Evolutionary conservation across 2,329 filamentous ascomycete species (phyloP).

Genomic region (Lachnellula occidentalis): DNA sequence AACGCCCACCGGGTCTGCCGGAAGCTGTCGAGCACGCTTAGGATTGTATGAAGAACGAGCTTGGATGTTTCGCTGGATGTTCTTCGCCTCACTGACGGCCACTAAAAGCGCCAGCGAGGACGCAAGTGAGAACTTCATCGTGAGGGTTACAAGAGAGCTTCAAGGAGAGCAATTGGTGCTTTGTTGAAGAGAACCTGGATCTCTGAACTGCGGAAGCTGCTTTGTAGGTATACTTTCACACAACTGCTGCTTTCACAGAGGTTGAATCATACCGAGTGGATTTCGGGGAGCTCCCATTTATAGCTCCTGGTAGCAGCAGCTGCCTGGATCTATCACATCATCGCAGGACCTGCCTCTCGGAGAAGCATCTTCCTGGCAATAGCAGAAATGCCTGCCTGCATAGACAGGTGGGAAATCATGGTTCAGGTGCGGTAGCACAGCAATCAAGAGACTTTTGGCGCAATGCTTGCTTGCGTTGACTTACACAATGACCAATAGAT

Average conservation of each 20-base stretch:
- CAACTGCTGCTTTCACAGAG: not conserved
- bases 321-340: not conserved
- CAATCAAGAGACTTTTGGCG: not conserved
- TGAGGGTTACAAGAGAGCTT: not conserved
- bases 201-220: not conserved
- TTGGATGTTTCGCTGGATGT: conserved; percentile 18
- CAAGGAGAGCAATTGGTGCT: not conserved
- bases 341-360: not conserved
- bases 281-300: not conserved
- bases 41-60: conserved; percentile 14
- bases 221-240: too few species aligned
- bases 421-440: not conserved
- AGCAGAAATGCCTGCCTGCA: not conserved
- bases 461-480: not conserved
- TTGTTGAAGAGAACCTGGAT: not conserved
- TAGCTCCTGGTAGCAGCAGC: not conserved
- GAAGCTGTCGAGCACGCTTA: conserved; percentile 33
- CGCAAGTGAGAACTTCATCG: conserved; percentile 9
- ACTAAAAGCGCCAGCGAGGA: conserved; percentile 8
- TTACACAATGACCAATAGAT: conserved; percentile 7
- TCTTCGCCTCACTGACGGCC: conserved; percentile 6
- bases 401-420: not conserved
- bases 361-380: not conserved
- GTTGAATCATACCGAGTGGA: not conserved
- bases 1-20: conserved; percentile 34